Evolutionary conservation across 768 basidiomycete species (phyloP), one percentile per base, ranked within the genome.

Genomic region (Phylloporus scabripes): DNA sequence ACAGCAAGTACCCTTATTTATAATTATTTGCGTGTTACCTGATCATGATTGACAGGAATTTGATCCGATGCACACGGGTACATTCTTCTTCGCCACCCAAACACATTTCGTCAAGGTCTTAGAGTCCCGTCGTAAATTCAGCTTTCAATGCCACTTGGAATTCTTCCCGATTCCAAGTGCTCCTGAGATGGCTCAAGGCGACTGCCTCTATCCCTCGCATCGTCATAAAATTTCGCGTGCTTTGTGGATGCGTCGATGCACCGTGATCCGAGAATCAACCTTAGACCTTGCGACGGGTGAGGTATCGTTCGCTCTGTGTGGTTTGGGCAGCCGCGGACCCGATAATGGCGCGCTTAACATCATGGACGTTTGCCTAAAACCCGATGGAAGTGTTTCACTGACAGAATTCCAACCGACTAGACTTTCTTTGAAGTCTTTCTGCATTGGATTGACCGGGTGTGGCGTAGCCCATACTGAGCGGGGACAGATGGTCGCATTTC

Each of bases 61-160:
- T 32, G 18, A 42, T 31, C 43, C 37, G 23, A 52, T 45, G 21
- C 42, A 32, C 14, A 37, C 14, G 2, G 17, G 18, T 3, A 15
- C 43, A 18, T 47, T 37, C n/a, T 53, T 48, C 37, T 36, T 55
- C 18, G 43, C 43, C 32, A 56, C 42, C 2, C 38, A 38, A 36
- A 51, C 46, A 4, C 53, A 54, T 28, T 9, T 48, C 1, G 14
- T 54, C n/a, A 56, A 42, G 40, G 24, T 50, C 11, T 24, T 21
- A 10, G 34, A 45, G 24, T 34, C 10, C 8, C 15, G 17, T 7
- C 2, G 17, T 15, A n/a, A 21, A 15, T 44, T 20, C 18, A 34
- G 12, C 20, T 31, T 45, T 26, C 43, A 14, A 18, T 50, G 47
- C 7, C 32, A 40, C 46, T 1, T 54, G 40, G 53, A 51, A 39